A percentile compares a stretch with the other conserved stretches of the same genome.
These are phyloP conservation scores for Rhodamnia rubescens DNA, from an alignment of 345 rosid genomes.

Conservation along the genomic window DNA sequence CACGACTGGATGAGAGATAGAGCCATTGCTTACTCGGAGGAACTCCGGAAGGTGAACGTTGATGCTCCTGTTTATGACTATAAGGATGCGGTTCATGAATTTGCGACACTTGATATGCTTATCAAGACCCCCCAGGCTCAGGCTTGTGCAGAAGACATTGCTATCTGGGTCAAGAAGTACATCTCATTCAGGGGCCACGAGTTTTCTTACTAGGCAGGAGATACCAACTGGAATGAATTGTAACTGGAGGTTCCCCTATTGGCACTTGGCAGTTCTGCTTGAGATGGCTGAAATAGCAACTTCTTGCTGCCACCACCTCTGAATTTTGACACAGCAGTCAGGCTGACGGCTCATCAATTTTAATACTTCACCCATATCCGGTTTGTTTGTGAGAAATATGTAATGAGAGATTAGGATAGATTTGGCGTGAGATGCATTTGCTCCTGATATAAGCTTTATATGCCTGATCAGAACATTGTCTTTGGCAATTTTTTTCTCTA, in stretches of 20 bases:
- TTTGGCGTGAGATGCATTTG: not conserved
- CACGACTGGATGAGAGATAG: slow-evolving; percentile 98
- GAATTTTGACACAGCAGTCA: not conserved
- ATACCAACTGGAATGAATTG: not conserved
- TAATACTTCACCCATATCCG: not conserved
- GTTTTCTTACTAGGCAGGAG: slow-evolving; percentile 52
- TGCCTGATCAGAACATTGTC: not conserved
- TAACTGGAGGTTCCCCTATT: not conserved
- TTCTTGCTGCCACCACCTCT: not conserved
- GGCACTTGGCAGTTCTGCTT: not conserved
- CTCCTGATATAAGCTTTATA: not conserved
- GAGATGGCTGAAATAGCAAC: not conserved
- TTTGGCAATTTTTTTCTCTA: not conserved
- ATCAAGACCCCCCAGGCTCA: slow-evolving; percentile 82
- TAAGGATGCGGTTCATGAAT: slow-evolving; percentile 90
- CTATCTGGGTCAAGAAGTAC: slow-evolving; percentile 88
- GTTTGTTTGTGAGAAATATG: slow-evolving; percentile 1
- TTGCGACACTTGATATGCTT: slow-evolving; percentile 92
- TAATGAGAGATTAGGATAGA: not conserved
- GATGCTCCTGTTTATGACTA: slow-evolving; percentile 89
- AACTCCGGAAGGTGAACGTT: slow-evolving; percentile 72
- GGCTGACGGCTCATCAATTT: not conserved
- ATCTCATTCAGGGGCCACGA: slow-evolving; percentile 81
- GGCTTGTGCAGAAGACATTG: slow-evolving; percentile 85
- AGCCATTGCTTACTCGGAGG: slow-evolving; percentile 91